Evolutionary conservation across 2,329 filamentous ascomycete genomes (phyloP).

Genomic region (Penicillium sp.): DNA sequence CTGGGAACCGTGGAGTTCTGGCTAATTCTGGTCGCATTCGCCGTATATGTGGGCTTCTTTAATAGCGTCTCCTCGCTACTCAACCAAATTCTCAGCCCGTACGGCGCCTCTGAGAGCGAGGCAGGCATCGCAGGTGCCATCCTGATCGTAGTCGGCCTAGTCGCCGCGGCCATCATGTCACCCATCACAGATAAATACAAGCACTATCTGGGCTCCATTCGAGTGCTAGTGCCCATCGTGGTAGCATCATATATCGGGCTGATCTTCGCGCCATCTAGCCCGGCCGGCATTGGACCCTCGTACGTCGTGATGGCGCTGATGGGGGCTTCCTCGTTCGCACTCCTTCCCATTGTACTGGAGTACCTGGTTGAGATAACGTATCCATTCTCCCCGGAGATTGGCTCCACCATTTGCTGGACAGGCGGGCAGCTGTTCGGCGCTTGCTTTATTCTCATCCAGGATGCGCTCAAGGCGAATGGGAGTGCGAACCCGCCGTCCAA

Average conservation of each 20-base stretch:
- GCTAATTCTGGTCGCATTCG: conserved; percentile 79
- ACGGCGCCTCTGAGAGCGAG: conserved; percentile 80
- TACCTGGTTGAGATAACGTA: conserved; percentile 85
- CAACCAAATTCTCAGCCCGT: conserved; percentile 86
- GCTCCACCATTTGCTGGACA: conserved; percentile 81
- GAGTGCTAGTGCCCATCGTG: conserved; percentile 74
- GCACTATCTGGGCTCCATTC: conserved; percentile 73
- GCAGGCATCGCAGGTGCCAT: conserved; percentile 89
- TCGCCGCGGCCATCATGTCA: conserved; percentile 73
- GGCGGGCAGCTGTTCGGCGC: conserved; percentile 85
- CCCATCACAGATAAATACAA: conserved; percentile 87
- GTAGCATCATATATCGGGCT: conserved; percentile 75
- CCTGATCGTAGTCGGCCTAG: conserved; percentile 84
- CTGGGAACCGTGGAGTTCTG: conserved; percentile 71
- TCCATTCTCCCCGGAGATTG: conserved; percentile 83
- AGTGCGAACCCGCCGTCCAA: conserved; percentile 65
- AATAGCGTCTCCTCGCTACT: conserved; percentile 86
- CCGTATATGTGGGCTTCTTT: conserved; percentile 88
- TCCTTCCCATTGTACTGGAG: conserved; percentile 85
- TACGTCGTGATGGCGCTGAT: conserved; percentile 77
- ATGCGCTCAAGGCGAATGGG: conserved; percentile 64
- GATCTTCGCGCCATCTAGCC: conserved; percentile 75
- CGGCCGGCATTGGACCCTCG: conserved; percentile 55
- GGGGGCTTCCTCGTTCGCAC: conserved; percentile 76
- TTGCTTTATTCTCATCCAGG: conserved; percentile 80